Evolutionary conservation across 352 stramenopile species (phyloP), one percentile per base, ranked within the genome.

Genomic region (Phytophthora pisi): DNA sequence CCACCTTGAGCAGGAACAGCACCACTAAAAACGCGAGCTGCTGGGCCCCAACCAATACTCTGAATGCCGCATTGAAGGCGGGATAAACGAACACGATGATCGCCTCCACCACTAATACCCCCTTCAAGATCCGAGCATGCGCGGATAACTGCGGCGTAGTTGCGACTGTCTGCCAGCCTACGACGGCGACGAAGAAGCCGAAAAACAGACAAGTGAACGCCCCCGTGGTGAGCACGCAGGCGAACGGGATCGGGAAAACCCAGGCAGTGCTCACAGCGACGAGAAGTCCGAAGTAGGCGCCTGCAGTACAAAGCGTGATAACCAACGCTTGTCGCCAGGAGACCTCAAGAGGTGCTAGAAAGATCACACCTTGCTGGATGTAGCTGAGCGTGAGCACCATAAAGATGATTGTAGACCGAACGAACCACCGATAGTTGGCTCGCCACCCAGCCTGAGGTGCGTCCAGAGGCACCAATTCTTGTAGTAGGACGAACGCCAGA

Each of bases 171-270:
- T 46, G 43, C 34, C 36, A 47, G 15, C 60, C 51, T 9, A 72
- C 26, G 8, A 49, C 38, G 15, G 38, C 18, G 15, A 57, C n/a
- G n/a, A 66, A 72, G 15, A 60, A 26, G 5, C 51, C 34, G 26
- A 68, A 49, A 3, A 68, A 57, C 15, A 72, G 16, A 30, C 23
- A 54, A 2, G 65, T 56, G 38, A 64, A 68, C 2, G 36, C 23
- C 5, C 58, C 53, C 5, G 54, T 57, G 6, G 61, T 74, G 20
- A 74, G 43, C 16, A 61, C 66, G 18, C 66, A 63, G 13, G 66
- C 56, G 34, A 74, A 74, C 13, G 61, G 66, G 24, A 74, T 74
- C 3, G 66, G 61, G 15, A 74, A 74, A 3, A 53, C 34, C 66
- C 66, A 74, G 3, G 15, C 18, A 3, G 28, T 51, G 5, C 61